Evolutionary conservation across 139 green algal species (phyloP), one percentile per base, ranked within the genome.

Genomic region (Nannochloris sp.): DNA sequence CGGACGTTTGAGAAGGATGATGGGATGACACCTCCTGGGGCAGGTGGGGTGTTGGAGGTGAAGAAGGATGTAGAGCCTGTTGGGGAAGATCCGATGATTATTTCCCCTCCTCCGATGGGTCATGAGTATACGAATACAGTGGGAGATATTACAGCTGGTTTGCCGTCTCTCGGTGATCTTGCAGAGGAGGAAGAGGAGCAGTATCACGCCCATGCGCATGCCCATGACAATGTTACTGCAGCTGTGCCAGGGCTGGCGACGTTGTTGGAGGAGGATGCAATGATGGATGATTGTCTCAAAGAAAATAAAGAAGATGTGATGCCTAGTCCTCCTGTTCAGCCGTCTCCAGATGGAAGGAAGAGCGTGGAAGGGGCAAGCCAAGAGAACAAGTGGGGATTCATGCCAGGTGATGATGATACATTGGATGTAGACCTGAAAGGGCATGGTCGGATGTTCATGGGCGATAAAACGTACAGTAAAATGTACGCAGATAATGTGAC

Each of bases 321-420:
- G n/a, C 81, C 83, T 4, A 77, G 70, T n/a, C 70, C 46, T 53
- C 46, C 46, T 23, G 46, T 53, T 23, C 16, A 28, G 46, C 8
- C 46, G 43, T 49, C 25, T 20, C 51, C 46, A 16, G 72, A 73
- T 48, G 67, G 46, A 84, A 83, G 1, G 37, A 55, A 12, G 46
- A 20, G 46, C 5, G 46, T 20, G 16, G 46, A 53, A 53, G 46
- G 46, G 14, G 63, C 30, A 37, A 5, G 2, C 17, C 66, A 85
- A 66, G 68, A 76, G 20, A 75, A 73, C 59, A 87, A 85, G 56
- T 94, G 87, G 87, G 87, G 87, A 55, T 90, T 93, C 72, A 77
- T 79, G 3, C 84, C 85, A 8, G 85, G 85, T 1, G 67, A 65
- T 1, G 85, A 87, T 1, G 74, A 86, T 63, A 88, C 82, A 1